phyloP scores from a whole-genome alignment of 176 grass and related monocot genomes.

The Luzula sylvatica region DNA sequence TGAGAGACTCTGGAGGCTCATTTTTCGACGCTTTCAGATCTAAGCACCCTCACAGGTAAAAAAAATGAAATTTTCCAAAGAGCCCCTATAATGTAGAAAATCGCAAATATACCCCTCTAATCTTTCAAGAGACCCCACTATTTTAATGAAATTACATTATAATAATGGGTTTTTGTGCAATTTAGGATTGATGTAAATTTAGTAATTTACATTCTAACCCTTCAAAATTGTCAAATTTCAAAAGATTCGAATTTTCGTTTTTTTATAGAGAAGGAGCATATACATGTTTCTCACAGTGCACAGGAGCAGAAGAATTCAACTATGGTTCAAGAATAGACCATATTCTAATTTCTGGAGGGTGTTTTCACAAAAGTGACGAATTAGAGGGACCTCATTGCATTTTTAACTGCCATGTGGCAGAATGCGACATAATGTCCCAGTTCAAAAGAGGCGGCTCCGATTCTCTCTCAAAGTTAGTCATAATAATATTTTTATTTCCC shows the following conservation, averaged over 20 bases:
- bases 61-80: too few species aligned
- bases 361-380: constrained; percentile 49
- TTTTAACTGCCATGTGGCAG: constrained; percentile 68
- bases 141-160: constrained; percentile 21
- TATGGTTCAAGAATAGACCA: constrained; percentile 94
- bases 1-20: constrained; percentile 53
- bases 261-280: constrained; percentile 53
- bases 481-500: constrained; percentile 1
- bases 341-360: constrained; percentile 69
- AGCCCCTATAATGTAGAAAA: too few species aligned
- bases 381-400: constrained; percentile 41
- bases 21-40: constrained; percentile 94
- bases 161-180: not conserved
- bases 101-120: too few species aligned
- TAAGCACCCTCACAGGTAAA: constrained; percentile 75
- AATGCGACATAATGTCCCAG: constrained; percentile 82
- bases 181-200: not conserved
- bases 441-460: constrained; percentile 59
- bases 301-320: constrained; percentile 95
- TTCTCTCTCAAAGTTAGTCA: constrained; percentile 50
- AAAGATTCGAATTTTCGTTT: too few species aligned
- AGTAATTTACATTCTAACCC: not conserved
- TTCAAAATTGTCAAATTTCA: not conserved
- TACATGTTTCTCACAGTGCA: constrained; percentile 70
- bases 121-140: too few species aligned